Conservation (phyloP, 2,329 filamentous ascomycete genomes). For the Amauroascus verrucosus region DNA sequence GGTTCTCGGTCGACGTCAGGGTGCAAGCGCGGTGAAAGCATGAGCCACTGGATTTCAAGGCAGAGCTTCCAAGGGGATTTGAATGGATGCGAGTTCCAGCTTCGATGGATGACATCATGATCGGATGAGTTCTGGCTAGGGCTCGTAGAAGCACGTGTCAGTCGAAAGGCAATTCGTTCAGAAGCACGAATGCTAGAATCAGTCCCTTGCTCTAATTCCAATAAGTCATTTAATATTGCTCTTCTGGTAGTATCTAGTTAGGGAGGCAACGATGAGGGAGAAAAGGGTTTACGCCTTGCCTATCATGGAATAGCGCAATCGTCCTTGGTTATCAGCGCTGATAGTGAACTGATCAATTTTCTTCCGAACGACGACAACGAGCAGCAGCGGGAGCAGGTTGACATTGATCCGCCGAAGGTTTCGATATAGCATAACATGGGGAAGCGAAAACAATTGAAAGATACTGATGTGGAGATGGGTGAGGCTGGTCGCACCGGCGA, state of each 20-base stretch:
- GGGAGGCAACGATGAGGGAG: too few relatives aligned
- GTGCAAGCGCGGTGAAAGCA: background rate
- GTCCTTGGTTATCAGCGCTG: background rate
- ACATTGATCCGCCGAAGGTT: background rate
- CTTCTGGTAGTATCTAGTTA: too few relatives aligned
- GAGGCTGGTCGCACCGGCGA: conserved; percentile 35
- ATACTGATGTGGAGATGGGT: conserved; percentile 37
- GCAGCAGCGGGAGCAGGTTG: background rate
- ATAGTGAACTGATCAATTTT: background rate
- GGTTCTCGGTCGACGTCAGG: background rate
- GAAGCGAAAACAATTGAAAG: conserved; percentile 42
- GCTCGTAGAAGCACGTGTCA: background rate
- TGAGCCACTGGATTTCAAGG: background rate
- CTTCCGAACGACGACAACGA: background rate
- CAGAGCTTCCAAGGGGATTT: background rate
- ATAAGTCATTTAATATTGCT: too few relatives aligned
- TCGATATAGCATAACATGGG: conserved; percentile 32
- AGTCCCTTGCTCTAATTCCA: too few relatives aligned
- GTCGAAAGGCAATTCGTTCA: too few relatives aligned
- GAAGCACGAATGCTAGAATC: too few relatives aligned
- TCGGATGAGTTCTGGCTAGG: background rate
- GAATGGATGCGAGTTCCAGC: background rate
- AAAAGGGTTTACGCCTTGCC: conserved; percentile 1
- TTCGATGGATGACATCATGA: background rate
- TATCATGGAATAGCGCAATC: conserved; percentile 10